These are phyloP conservation scores for Phyllosticta citriasiana DNA, from an alignment of 2,329 filamentous ascomycete genomes.

Conservation along the genomic window DNA sequence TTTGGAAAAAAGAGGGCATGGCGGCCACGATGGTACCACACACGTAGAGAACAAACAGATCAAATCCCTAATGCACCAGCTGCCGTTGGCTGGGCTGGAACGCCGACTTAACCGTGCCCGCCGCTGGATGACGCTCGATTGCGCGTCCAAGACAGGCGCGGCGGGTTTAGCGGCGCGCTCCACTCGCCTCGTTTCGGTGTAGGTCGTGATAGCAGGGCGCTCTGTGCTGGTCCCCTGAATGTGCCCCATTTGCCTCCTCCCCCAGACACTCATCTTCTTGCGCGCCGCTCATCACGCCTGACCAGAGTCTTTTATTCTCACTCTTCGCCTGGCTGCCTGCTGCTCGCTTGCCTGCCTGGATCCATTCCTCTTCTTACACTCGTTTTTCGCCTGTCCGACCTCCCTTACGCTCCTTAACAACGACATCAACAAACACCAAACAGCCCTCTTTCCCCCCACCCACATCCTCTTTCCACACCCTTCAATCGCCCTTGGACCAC, in stretches of 20 bases:
- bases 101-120: background rate
- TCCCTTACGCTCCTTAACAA: background rate
- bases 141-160: slow-evolving; percentile 8
- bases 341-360: background rate
- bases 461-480: slow-evolving; percentile 5
- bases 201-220: background rate
- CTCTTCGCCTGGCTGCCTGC: background rate
- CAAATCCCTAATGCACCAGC: background rate
- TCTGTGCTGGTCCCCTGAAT: slow-evolving; percentile 7
- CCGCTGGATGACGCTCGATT: slow-evolving; percentile 6
- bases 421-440: background rate
- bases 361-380: background rate
- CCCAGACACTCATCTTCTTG: background rate
- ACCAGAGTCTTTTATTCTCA: background rate
- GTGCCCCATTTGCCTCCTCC: background rate
- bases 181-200: slow-evolving; percentile 11
- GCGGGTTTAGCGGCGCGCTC: slow-evolving; percentile 7
- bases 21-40: background rate
- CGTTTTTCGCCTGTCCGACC: background rate
- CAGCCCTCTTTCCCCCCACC: slow-evolving; percentile 4
- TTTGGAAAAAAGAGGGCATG: background rate
- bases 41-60: background rate
- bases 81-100: background rate
- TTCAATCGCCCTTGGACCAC: slow-evolving; percentile 8
- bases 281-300: background rate